Base-by-base conservation (phyloP, 192 early-diverging fungal species). In the Umbelopsis sp. region DNA sequence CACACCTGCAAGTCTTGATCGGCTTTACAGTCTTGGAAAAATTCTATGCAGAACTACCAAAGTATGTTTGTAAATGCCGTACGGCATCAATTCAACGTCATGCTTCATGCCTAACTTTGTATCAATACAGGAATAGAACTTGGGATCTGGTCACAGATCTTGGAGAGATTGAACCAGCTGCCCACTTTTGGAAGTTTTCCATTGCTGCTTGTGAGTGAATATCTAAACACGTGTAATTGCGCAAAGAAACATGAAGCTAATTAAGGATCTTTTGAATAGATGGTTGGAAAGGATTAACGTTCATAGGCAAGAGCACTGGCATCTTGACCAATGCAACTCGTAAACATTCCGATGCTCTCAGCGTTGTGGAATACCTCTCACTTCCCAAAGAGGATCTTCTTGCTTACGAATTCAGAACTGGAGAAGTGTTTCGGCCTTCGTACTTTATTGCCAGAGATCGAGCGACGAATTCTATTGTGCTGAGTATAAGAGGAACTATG, bases 401-500 rank as follows among this genome's bases (percentile, higher is more conserved):
- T 23, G 88, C 88, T 1, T 89, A 90, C 71, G 90, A 91, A 69
- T 89, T 93, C 70, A 78, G 87, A 55, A 81, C 87, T 48, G 78
- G 78, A 27, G 87, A 86, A 47, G 86, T 91, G 13, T 91, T 93
- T 51, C 82, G 86, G 21, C 90, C 90, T 0, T 87, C 86, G 67
- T 91, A 93, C 52, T 93, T 88, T 77, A 84, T 93, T 10, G 86
- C 89, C 1, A 79, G 86, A 21, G 91, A 93, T 73, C 80, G 87
- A 8, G 79, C 81, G 12, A 75, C 86, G 48, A 82, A 88, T 66
- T 86, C 90, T 0, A 83, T 93, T 20, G 89, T 91, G 2, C 70
- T 93, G 15, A 83, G 82, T 6, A 89, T 93, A 27, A 85, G 91
- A 35, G 91, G 91, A 5, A 91, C 89, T 1, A 90, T 91, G 91